Conservation (phyloP, 805 yeast genomes). For the Ogataea thermomethanolica region DNA sequence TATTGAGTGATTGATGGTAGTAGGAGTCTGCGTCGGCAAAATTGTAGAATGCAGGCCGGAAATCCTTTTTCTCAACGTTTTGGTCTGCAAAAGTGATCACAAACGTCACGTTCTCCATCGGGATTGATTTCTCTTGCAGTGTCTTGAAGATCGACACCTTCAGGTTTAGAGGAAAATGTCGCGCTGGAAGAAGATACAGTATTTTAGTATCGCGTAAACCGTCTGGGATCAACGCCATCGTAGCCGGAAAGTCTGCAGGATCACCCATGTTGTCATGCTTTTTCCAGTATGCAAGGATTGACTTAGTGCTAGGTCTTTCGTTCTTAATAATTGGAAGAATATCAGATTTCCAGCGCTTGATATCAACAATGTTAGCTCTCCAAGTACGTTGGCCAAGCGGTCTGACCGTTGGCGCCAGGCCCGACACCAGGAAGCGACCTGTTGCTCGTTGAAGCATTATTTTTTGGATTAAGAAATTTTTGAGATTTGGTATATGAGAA, state of each 20-base stretch:
- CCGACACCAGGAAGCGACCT: not conserved
- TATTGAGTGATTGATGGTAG: conserved; percentile 5
- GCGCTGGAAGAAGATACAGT: conserved; percentile 19
- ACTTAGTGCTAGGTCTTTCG: not conserved
- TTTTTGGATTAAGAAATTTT: not conserved
- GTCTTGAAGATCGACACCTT: conserved; percentile 3
- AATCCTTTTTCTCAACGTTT: not conserved
- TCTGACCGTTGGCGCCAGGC: too few relatives aligned
- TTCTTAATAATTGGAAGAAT: not conserved
- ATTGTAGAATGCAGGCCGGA: not conserved
- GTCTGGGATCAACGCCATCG: conserved; percentile 3
- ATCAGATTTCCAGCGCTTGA: not conserved
- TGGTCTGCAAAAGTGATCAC: conserved; percentile 16
- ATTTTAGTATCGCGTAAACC: conserved; percentile 8
- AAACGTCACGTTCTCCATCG: conserved; percentile 9
- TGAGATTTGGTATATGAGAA: too few relatives aligned
- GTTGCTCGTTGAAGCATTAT: too few relatives aligned
- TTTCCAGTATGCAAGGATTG: too few relatives aligned
- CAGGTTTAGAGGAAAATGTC: conserved; percentile 24
- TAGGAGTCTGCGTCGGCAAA: not conserved
- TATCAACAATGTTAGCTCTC: not conserved
- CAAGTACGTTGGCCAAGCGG: not conserved
- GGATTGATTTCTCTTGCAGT: conserved; percentile 2
- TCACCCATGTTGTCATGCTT: not conserved
- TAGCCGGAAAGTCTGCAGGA: not conserved